Conservation (phyloP, 139 green algal species). For the Volvox reticuliferus region DNA sequence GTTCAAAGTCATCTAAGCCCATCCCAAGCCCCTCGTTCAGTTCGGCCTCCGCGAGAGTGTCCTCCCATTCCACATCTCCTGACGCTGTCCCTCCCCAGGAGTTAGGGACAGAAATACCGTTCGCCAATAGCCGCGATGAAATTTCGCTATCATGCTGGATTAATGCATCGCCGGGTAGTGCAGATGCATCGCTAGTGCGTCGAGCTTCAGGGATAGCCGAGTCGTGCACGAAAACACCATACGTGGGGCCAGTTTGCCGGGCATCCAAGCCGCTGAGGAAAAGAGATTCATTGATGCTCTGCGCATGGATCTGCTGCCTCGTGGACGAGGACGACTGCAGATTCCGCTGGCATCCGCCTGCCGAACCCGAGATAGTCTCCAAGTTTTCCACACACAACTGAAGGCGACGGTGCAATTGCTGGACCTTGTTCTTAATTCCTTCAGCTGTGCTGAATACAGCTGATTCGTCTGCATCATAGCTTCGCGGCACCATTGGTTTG, state of each 20-base stretch:
- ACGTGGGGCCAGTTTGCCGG: background rate
- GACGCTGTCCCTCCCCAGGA: background rate
- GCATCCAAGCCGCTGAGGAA: background rate
- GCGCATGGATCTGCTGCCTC: background rate
- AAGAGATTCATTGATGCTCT: background rate
- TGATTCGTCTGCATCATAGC: background rate
- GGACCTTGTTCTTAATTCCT: constrained; percentile 3
- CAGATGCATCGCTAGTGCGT: background rate
- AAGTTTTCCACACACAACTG: constrained; percentile 35
- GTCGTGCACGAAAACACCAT: background rate
- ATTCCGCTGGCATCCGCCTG: background rate
- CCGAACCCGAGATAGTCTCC: background rate
- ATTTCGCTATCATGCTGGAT: background rate
- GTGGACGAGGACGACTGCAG: background rate
- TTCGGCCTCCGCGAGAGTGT: background rate
- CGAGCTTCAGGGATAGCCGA: background rate
- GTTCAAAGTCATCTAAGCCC: background rate
- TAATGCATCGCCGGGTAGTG: background rate
- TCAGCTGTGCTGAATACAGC: background rate
- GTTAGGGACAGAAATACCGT: background rate
- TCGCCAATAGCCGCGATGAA: too few species aligned
- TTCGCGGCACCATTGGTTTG: constrained; percentile 8
- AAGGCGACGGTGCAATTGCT: constrained; percentile 8
- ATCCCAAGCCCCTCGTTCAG: background rate
- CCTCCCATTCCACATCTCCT: background rate